Evolutionary conservation across 768 basidiomycete species (phyloP).

Genomic region (Piloderma croceum): DNA sequence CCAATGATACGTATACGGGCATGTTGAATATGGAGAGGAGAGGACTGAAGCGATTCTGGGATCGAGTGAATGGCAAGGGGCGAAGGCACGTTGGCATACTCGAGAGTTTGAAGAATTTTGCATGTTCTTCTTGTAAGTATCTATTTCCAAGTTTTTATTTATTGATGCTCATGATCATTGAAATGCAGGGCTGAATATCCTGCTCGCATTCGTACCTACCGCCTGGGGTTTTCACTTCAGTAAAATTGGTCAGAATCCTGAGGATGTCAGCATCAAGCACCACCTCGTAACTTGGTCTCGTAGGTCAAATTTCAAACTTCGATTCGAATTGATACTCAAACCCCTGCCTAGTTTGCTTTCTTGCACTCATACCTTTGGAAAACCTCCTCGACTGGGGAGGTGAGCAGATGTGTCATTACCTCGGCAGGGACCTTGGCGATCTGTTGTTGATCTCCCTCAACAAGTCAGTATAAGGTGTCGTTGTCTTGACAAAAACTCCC

Average conservation of each 20-base stretch:
- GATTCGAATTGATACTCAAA: background rate
- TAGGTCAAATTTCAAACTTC: too few species aligned
- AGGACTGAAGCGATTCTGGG: conserved; percentile 19
- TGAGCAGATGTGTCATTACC: conserved; percentile 47
- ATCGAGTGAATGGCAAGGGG: conserved; percentile 20
- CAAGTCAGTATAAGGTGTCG: conserved; percentile 47
- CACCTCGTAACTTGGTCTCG: too few species aligned
- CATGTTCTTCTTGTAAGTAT: conserved; percentile 49
- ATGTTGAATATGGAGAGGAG: too few species aligned
- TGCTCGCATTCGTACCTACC: conserved; percentile 52
- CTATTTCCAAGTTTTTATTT: background rate
- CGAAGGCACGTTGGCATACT: conserved; percentile 34
- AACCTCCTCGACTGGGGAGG: conserved; percentile 61
- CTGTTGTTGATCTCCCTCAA: conserved; percentile 59
- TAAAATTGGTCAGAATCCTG: conserved; percentile 13
- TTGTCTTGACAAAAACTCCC: too few species aligned
- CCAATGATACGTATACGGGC: too few species aligned
- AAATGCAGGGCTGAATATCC: conserved; percentile 48
- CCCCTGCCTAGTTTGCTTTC: conserved; percentile 51
- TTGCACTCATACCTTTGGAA: conserved; percentile 63
- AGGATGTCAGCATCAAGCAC: too few species aligned
- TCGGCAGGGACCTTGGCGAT: conserved; percentile 56
- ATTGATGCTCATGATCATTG: background rate
- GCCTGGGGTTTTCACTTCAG: conserved; percentile 56
- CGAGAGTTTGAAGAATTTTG: conserved; percentile 41